Conservation (phyloP, 176 grass and related monocot species). For the Poa pratensis region DNA sequence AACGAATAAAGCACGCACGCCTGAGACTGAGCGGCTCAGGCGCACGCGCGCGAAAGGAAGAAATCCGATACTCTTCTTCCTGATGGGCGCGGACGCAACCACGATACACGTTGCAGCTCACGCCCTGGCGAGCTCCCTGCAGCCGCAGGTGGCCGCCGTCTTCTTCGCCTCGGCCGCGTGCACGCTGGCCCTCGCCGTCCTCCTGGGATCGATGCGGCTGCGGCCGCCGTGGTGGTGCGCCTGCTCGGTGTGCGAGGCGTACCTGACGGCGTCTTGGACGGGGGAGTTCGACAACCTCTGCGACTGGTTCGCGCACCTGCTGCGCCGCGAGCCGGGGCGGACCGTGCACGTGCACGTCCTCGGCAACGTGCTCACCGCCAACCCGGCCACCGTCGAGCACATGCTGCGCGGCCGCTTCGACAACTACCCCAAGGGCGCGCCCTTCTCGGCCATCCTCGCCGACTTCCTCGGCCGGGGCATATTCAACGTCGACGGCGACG, state of each 20-base stretch:
- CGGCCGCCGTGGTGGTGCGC: constrained; percentile 73
- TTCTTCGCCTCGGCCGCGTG: constrained; percentile 49
- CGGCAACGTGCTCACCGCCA: constrained; percentile 67
- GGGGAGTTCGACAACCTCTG: constrained; percentile 75
- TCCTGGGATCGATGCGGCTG: constrained; percentile 48
- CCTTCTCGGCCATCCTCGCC: constrained; percentile 76
- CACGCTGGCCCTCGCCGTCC: constrained; percentile 45
- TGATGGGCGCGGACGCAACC: constrained; percentile 40
- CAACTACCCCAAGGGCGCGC: constrained; percentile 83
- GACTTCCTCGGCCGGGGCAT: constrained; percentile 86
- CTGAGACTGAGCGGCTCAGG: not conserved
- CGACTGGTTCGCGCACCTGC: constrained; percentile 91
- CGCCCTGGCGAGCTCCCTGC: constrained; percentile 49
- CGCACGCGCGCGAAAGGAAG: constrained; percentile 46
- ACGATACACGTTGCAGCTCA: constrained; percentile 39
- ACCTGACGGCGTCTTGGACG: constrained; percentile 81
- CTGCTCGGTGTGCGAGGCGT: constrained; percentile 68
- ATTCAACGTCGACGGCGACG: constrained; percentile 81
- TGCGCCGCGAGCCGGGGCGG: constrained; percentile 58
- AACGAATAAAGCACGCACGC: not conserved
- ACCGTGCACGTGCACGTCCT: constrained; percentile 91
- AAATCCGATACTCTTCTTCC: not conserved
- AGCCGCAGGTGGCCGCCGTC: constrained; percentile 45
- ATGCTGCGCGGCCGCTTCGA: constrained; percentile 69
- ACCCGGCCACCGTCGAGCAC: constrained; percentile 72